Base-by-base conservation (phyloP, 2,329 filamentous ascomycete species). In the Pleurostoma richardsiae region DNA sequence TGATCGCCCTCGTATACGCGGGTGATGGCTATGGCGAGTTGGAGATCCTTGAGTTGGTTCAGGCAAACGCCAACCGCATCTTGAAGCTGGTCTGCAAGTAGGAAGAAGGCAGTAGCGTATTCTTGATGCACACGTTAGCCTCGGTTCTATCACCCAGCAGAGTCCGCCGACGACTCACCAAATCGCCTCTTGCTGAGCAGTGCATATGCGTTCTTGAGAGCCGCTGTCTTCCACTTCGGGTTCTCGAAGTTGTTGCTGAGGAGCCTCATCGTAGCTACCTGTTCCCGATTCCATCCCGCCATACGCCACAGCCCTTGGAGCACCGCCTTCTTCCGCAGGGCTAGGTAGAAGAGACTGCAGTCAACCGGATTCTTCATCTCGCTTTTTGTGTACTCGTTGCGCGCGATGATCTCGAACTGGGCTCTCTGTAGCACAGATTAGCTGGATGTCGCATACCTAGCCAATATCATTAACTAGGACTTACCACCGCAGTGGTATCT, bases 141-240 rank as follows among this genome's bases (percentile, higher is more conserved):
- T 19, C 19, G 19, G 19, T 19, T 19, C 19, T 19, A 19, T 19
- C 19, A 19, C 19, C 19, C 19, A 19, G 19, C 19, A 19, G 19
- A 19, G 19, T 19, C 19, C 19, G 19, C 19, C 19, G 4, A 31
- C 38, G 10, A 59, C 76, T 60, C 66, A 90, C 86, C 81, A 63
- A 96, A 96, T 43, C 94, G 79, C 40, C 90, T 80, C 66, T 90
- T 95, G 54, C 92, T 94, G 61, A 99, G 84, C 46, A 99, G 68
- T 3, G 94, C 92, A 67, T 96, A 99, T 0, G 94, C 94, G 63
- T 99, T 99, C 68, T 99, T 99, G 49, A 95, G 71, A 0, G 94
- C 94, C 4, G 89, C 83, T 2, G 88, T 95, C 62, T 81, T 87
- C 88, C 94, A 97, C 55, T 88, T 86, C 1, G 84, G 77, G 51